phyloP scores from a whole-genome alignment of 2,329 filamentous ascomycete genomes.

The Colletotrichum cordylinicola region DNA sequence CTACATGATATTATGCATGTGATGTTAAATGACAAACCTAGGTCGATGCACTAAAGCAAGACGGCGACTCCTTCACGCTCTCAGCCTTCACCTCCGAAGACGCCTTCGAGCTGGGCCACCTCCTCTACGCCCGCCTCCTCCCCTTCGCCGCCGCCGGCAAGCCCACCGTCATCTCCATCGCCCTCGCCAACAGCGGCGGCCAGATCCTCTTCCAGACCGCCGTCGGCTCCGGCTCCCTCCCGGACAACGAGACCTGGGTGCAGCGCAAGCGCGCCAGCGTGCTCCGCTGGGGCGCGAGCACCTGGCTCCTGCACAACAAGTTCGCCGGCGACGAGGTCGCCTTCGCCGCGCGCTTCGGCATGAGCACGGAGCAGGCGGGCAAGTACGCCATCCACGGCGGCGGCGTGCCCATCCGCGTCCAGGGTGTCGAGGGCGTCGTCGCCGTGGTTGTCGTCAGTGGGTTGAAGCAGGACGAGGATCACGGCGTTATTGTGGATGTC shows the following conservation, averaged over 20 bases:
- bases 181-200: conserved; percentile 53
- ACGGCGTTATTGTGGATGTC: conserved; percentile 76
- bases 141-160: conserved; percentile 42
- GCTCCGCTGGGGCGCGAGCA: conserved; percentile 71
- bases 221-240: conserved; percentile 69
- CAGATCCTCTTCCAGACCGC: conserved; percentile 75
- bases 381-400: conserved; percentile 82
- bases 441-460: conserved; percentile 79
- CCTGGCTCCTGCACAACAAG: conserved; percentile 76
- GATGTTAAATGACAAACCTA: not conserved
- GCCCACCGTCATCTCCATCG: conserved; percentile 68
- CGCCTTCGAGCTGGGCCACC: conserved; percentile 69
- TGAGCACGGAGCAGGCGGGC: conserved; percentile 60
- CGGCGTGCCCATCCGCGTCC: conserved; percentile 74
- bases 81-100: conserved; percentile 66
- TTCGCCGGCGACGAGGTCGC: conserved; percentile 66
- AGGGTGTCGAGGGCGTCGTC: conserved; percentile 76
- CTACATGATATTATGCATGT: not conserved
- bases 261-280: conserved; percentile 75
- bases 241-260: conserved; percentile 77
- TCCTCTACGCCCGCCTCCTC: conserved; percentile 67
- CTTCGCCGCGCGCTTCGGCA: conserved; percentile 70
- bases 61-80: conserved; percentile 49
- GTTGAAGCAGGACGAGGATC: conserved; percentile 78
- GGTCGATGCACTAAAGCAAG: conserved; percentile 34